Conservation (phyloP, 345 rosid species). For the Citrus medica region DNA sequence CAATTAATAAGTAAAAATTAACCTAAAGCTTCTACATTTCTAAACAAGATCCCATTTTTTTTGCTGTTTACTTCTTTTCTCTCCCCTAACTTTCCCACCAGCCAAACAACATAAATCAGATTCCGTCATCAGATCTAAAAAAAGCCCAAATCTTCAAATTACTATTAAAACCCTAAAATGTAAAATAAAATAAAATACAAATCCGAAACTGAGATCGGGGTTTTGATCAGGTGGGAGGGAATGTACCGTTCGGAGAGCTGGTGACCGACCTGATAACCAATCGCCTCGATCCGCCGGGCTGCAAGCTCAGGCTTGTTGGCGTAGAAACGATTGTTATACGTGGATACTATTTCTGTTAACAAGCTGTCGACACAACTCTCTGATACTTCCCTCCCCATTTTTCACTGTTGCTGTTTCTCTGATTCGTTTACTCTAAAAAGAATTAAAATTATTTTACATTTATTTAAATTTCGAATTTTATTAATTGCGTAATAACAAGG, state of each 20-base stretch:
- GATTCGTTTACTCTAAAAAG: not conserved
- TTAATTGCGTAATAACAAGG: not conserved
- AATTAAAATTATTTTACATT: not conserved
- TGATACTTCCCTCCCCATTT: constrained; percentile 86
- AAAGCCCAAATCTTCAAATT: not conserved
- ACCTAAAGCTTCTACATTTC: constrained; percentile 1
- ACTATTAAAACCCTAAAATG: not conserved
- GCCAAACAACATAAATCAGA: constrained; percentile 14
- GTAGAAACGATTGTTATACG: constrained; percentile 78
- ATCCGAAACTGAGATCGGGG: not conserved
- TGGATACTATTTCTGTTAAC: constrained; percentile 83
- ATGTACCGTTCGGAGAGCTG: constrained; percentile 97
- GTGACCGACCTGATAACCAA: constrained; percentile 98
- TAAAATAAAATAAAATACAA: not conserved
- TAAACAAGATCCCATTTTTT: not conserved
- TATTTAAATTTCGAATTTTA: not conserved
- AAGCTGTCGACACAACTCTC: constrained; percentile 90
- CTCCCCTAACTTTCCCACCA: constrained; percentile 8
- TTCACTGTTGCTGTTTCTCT: not conserved
- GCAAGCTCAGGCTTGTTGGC: constrained; percentile 91
- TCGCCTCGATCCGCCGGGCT: constrained; percentile 98
- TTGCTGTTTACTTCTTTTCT: not conserved
- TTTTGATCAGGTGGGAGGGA: not conserved
- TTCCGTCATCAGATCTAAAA: not conserved
- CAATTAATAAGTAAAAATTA: too few species aligned